A percentile compares a stretch with the other conserved stretches of the same genome.
phyloP scores from a whole-genome alignment of 495 filamentous ascomycete genomes.

The Lineolata rhizophorae region DNA sequence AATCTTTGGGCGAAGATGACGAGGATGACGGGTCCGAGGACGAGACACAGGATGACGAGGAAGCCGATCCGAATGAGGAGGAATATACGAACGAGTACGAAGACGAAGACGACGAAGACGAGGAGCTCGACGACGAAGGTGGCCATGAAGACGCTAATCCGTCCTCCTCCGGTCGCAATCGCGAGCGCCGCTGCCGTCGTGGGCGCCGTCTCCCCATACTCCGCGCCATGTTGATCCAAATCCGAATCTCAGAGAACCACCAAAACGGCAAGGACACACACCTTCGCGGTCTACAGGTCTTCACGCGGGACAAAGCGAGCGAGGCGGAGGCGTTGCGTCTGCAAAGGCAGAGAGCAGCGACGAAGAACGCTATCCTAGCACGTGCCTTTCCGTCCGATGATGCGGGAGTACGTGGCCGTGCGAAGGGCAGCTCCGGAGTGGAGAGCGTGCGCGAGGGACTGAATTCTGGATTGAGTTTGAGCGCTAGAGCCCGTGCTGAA shows the following conservation, averaged over 20 bases:
- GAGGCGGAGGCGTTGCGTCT: too few relatives aligned
- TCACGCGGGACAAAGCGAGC: slow-evolving; percentile 57
- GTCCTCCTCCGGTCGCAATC: too few relatives aligned
- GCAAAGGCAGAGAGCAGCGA: too few relatives aligned
- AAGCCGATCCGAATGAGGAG: slow-evolving; percentile 7
- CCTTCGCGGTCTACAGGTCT: slow-evolving; percentile 82
- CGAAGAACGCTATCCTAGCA: too few relatives aligned
- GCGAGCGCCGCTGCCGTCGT: background rate
- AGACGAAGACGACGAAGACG: slow-evolving; percentile 11
- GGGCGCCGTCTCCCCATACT: slow-evolving; percentile 27
- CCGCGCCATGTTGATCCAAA: slow-evolving; percentile 66
- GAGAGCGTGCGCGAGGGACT: too few relatives aligned
- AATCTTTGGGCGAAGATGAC: slow-evolving; percentile 4
- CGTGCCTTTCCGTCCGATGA: too few relatives aligned
- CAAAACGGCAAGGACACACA: slow-evolving; percentile 99
- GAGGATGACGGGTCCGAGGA: slow-evolving; percentile 4
- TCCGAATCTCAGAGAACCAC: slow-evolving; percentile 82
- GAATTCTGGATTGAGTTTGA: too few relatives aligned
- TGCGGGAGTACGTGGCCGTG: too few relatives aligned
- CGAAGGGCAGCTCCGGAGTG: too few relatives aligned
- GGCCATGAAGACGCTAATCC: slow-evolving; percentile 20
- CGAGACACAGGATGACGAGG: slow-evolving; percentile 5
- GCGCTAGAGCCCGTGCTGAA: too few relatives aligned
- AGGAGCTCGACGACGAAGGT: slow-evolving; percentile 12
- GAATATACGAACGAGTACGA: slow-evolving; percentile 23